Evolutionary conservation across 257 asterid genomes (phyloP), one percentile per base, ranked within the genome.

Genomic region (Coffea canephora): DNA sequence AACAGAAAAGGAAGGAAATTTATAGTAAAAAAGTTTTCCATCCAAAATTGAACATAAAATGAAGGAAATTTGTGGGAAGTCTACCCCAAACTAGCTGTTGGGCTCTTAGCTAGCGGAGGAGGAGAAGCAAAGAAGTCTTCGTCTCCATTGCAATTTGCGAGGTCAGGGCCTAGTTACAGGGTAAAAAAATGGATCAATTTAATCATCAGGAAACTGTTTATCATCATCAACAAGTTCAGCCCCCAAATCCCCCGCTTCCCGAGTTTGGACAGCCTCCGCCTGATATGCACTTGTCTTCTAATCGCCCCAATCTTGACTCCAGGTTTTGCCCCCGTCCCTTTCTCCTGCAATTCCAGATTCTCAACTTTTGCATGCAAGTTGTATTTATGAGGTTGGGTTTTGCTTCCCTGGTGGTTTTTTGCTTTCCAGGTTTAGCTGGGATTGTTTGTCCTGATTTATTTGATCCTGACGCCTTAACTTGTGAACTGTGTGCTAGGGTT

Each of bases 211-310:
- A 80, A 87, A 52, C 82, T 78, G 54, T 87, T 1, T 70, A 49
- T 77, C 84, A 88, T 73, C 97, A 88, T 73, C 97, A 87, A 72
- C 39, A 93, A 11, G 77, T 87, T 79, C 89, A 84, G 79, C 84
- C 81, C 84, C 85, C 93, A 14, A 86, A 70, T 87, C 84, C 84
- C 77, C 87, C 87, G 48, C 69, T 78, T 16, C 59, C 82, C 48
- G 89, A 86, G 77, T 72, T 83, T 69, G 77, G 87, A 73, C 92
- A 77, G 80, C 87, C 86, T 41, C 86, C 88, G 78, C 79, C 90
- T 69, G 92, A 83, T 79, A 74, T 62, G 80, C 84, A 78, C 62
- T 76, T 76, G 78, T 85, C 83, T 46, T 67, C 86, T 73, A 81
- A 83, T 69, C 88, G 80, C 52, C 67, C 89, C 72, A 88, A 85